Base-by-base conservation (phyloP, 2,329 filamentous ascomycete genomes). In the Xylaria sp. region DNA sequence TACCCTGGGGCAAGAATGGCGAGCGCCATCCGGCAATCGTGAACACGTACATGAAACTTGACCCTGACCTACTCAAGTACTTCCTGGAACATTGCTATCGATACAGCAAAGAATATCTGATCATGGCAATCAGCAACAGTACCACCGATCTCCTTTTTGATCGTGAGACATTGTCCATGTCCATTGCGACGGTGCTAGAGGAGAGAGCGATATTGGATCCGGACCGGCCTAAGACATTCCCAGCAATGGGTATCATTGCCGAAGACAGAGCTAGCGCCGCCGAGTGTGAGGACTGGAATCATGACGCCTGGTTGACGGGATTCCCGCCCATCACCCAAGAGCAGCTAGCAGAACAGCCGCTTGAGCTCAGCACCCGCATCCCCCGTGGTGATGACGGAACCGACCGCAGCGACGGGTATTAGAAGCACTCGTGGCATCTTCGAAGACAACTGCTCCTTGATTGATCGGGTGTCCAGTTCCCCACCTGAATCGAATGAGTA, bases 31-130 rank as follows among this genome's bases (percentile, higher is more conserved):
- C 71, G 17, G 68, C 67, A 14, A 78, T 80, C 45, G 76, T 81
- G 24, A 73, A 73, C 17, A 83, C 81, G 0, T 77, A 82, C 68
- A 74, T 84, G 72, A 88, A 87, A 76, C 79, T 88, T 7, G 78
- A 81, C 4, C 86, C 86, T 0, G 75, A 80, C 11, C 80, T 85
- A 63, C 79, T 88, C n/a, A 80, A 85, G 69, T 78, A 83, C 67
- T 81, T 86, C 64, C 80, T 87, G 51, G 79, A 83, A 32, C 81
- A 83, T 61, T 81, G 81, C 19, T 83, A 83, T 73, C 80, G 78
- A 61, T 85, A 83, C 51, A 82, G 82, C 24, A 83, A 82, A 56
- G 77, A 77, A 34, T 81, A 82, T 9, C 81, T 86, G 8, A 79
- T 86, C 11, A 71, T 75, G 4, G 81, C 82, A 61, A 78, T 85